Evolutionary conservation across 257 asterid species (phyloP), one percentile per base, ranked within the genome.

Genomic region (Solanum dulcamara): DNA sequence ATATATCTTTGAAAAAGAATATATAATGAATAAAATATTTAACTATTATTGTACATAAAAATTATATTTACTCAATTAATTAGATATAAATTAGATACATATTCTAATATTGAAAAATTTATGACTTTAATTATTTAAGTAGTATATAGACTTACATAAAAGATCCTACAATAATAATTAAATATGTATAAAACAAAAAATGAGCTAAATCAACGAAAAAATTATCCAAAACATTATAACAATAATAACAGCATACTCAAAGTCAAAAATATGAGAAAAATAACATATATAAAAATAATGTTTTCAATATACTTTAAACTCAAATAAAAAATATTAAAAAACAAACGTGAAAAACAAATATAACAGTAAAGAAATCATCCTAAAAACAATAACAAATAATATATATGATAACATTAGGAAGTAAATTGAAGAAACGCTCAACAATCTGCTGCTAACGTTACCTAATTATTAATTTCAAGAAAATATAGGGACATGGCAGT

Each of bases 391-490:
- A n/a, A n/a, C n/a, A n/a, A n/a, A n/a, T n/a, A n/a, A n/a, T n/a
- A n/a, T n/a, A n/a, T n/a, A n/a, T n/a, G n/a, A n/a, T n/a, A n/a
- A n/a, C n/a, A n/a, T n/a, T n/a, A n/a, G n/a, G n/a, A n/a, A n/a
- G n/a, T n/a, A n/a, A n/a, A n/a, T n/a, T n/a, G n/a, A n/a, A n/a
- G n/a, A n/a, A n/a, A n/a, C 7, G 1, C 32, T 59, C 30, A 0
- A 57, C 14, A 22, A 55, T 3, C 28, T 9, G 4, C 28, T 9
- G 4, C 13, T 55, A 3, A 55, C 0, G 9, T 18, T 18, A 1
- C 6, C 0, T 0, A 0, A 4, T 0, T 4, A 5, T 28, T 6
- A 30, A 33, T 7, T 42, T 74, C 62, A 26, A 17, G 42, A 77
- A 77, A 77, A 77, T 79, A 79, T 48, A 9, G 83, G 64, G 83